Percentiles rank a stretch among this genome's conserved stretches.
phyloP scores from a whole-genome alignment of 2,329 filamentous ascomycete genomes.

The Pseudodiploospora longispora region DNA sequence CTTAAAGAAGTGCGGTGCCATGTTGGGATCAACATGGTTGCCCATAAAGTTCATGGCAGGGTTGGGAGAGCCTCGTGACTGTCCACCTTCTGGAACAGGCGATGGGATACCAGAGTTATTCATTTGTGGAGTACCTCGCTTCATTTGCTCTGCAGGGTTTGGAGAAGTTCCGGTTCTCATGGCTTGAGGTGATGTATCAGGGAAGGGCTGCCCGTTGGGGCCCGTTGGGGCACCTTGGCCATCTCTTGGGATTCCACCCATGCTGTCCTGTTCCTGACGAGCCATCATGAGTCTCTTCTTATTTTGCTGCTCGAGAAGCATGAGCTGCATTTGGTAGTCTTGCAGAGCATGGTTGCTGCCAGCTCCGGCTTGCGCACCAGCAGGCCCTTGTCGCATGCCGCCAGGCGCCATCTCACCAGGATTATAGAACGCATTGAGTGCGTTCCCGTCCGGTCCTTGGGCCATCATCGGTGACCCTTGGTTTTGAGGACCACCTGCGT shows the following conservation, averaged over 20 bases:
- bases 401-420: conserved; percentile 49
- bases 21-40: conserved; percentile 53
- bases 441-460: conserved; percentile 57
- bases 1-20: conserved; percentile 54
- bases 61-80: conserved; percentile 59
- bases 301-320: conserved; percentile 80
- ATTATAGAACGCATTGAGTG: conserved; percentile 55
- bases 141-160: conserved; percentile 71
- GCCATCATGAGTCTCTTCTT: conserved; percentile 82
- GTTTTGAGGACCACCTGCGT: conserved; percentile 59
- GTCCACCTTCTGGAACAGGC: conserved; percentile 60
- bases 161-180: conserved; percentile 64
- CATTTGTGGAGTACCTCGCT: conserved; percentile 69
- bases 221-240: conserved; percentile 45
- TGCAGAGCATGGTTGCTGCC: conserved; percentile 71
- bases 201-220: conserved; percentile 55
- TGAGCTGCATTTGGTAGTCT: conserved; percentile 85
- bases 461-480: conserved; percentile 80
- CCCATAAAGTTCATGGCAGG: conserved; percentile 55
- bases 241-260: conserved; percentile 40
- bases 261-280: conserved; percentile 65
- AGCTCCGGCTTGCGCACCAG: conserved; percentile 34
- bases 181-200: conserved; percentile 62
- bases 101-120: conserved; percentile 61
- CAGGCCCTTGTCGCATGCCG: conserved; percentile 50